Conservation (phyloP, 1,284 basidiomycete species). For the Cutaneotrichosporon mucoides region DNA sequence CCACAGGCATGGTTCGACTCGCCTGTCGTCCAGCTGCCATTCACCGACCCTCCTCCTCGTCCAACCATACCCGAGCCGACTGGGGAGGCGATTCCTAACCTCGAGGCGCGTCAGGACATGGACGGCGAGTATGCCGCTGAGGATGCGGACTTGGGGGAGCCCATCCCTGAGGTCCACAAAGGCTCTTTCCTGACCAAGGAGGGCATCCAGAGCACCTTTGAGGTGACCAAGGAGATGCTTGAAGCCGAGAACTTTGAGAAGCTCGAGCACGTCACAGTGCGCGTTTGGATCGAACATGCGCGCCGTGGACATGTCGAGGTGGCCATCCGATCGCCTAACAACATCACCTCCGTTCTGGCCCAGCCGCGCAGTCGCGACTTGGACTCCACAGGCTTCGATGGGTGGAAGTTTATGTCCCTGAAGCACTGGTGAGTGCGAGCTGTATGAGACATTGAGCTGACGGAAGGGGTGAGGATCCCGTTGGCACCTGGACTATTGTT, state of each 20-base stretch:
- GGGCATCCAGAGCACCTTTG: conserved; percentile 65
- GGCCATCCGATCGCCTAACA: conserved; percentile 77
- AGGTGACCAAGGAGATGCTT: conserved; percentile 69
- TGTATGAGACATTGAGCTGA: no score
- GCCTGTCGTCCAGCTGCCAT: conserved; percentile 61
- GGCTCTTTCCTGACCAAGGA: conserved; percentile 57
- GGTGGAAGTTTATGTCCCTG: conserved; percentile 97
- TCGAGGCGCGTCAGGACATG: background rate
- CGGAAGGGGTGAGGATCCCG: conserved; percentile 80
- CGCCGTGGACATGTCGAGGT: conserved; percentile 91
- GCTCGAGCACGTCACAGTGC: conserved; percentile 89
- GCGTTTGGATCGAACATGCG: conserved; percentile 86
- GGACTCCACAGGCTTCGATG: conserved; percentile 69
- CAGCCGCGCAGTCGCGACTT: conserved; percentile 66
- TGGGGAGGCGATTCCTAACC: no score
- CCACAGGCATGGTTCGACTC: conserved; percentile 88
- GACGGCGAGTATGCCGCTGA: no score
- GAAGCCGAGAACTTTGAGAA: conserved; percentile 72
- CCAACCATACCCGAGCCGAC: background rate
- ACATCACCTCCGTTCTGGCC: conserved; percentile 80
- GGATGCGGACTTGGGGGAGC: no score
- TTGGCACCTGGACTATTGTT: conserved; percentile 87
- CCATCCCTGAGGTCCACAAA: background rate
- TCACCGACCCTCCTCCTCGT: conserved; percentile 19
- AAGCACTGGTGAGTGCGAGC: conserved; percentile 95